Percentiles rank a stretch among this genome's conserved stretches.
Evolutionary conservation across 192 early-diverging fungal genomes (phyloP).

Genomic region (Phlyctochytrium arcticum): DNA sequence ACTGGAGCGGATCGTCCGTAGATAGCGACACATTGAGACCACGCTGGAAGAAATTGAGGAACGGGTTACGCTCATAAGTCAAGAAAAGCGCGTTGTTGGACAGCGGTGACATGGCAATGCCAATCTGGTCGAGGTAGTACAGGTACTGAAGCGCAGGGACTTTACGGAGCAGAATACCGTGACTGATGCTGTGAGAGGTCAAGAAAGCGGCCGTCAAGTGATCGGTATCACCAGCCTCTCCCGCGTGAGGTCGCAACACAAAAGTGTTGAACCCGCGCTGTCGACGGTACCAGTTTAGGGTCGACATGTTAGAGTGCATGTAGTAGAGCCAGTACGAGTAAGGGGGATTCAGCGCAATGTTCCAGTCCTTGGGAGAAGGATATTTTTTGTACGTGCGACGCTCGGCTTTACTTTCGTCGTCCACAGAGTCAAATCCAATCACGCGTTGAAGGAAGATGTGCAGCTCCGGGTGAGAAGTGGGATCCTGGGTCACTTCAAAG

Average conservation of each 20-base stretch:
- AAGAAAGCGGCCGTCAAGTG: slow-evolving; percentile 87
- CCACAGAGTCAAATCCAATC: slow-evolving; percentile 89
- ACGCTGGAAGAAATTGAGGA: slow-evolving; percentile 86
- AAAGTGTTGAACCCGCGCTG: slow-evolving; percentile 83
- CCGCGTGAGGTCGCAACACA: slow-evolving; percentile 88
- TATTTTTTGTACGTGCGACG: slow-evolving; percentile 78
- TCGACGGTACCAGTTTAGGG: slow-evolving; percentile 75
- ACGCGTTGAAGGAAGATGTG: slow-evolving; percentile 93
- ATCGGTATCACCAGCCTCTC: slow-evolving; percentile 94
- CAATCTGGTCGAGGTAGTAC: slow-evolving; percentile 87
- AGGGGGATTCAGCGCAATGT: slow-evolving; percentile 70
- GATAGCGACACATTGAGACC: slow-evolving; percentile 91
- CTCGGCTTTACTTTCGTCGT: slow-evolving; percentile 91
- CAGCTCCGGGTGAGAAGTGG: slow-evolving; percentile 79
- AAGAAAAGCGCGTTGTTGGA: slow-evolving; percentile 96
- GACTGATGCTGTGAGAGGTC: slow-evolving; percentile 80
- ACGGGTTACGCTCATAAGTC: slow-evolving; percentile 88
- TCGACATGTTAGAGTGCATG: slow-evolving; percentile 80
- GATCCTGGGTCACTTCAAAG: slow-evolving; percentile 87
- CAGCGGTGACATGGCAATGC: slow-evolving; percentile 93
- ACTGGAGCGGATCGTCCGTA: slow-evolving; percentile 94
- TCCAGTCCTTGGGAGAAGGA: slow-evolving; percentile 42
- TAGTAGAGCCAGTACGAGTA: slow-evolving; percentile 94
- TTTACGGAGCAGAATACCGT: slow-evolving; percentile 91
- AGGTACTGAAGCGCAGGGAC: slow-evolving; percentile 93